Percentiles rank a stretch among this genome's conserved stretches.
phyloP scores from a whole-genome alignment of 73 alveolate species.

The Paramecium tetraurelia region DNA sequence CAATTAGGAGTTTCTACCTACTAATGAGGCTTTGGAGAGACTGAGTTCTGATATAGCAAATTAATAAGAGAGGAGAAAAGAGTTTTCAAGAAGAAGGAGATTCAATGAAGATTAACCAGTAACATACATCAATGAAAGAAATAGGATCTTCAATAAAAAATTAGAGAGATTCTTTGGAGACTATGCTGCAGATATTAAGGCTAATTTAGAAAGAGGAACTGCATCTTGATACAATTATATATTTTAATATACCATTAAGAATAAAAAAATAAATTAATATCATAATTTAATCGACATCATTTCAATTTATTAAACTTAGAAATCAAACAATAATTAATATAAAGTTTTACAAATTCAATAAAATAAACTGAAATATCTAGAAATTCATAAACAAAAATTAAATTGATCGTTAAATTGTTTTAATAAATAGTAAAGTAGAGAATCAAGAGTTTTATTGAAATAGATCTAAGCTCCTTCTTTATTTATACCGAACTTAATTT shows the following conservation, averaged over 20 bases:
- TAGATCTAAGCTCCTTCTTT: not conserved
- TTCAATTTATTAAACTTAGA: too few relatives aligned
- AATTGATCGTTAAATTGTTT: not conserved
- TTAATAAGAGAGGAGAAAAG: slow-evolving; percentile 69
- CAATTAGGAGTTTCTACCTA: not conserved
- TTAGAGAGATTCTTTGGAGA: slow-evolving; percentile 90
- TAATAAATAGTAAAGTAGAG: not conserved
- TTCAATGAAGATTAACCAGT: slow-evolving; percentile 90
- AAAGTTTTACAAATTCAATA: not conserved
- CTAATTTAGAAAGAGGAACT: slow-evolving; percentile 93
- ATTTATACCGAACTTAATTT: not conserved
- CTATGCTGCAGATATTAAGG: slow-evolving; percentile 87
- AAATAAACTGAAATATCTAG: not conserved
- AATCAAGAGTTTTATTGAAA: not conserved
- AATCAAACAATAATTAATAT: too few relatives aligned
- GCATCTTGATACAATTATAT: slow-evolving; percentile 74
- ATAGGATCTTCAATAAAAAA: slow-evolving; percentile 88
- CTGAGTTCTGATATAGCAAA: slow-evolving; percentile 17
- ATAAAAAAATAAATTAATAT: not conserved
- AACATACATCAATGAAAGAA: slow-evolving; percentile 95
- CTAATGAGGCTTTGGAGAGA: slow-evolving; percentile 55
- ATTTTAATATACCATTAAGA: not conserved
- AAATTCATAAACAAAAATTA: not conserved
- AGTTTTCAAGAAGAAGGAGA: slow-evolving; percentile 90
- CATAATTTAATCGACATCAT: not conserved